Evolutionary conservation across 192 early-diverging fungal species (phyloP), one percentile per base, ranked within the genome.

Genomic region (Polychytrium aggregatum): DNA sequence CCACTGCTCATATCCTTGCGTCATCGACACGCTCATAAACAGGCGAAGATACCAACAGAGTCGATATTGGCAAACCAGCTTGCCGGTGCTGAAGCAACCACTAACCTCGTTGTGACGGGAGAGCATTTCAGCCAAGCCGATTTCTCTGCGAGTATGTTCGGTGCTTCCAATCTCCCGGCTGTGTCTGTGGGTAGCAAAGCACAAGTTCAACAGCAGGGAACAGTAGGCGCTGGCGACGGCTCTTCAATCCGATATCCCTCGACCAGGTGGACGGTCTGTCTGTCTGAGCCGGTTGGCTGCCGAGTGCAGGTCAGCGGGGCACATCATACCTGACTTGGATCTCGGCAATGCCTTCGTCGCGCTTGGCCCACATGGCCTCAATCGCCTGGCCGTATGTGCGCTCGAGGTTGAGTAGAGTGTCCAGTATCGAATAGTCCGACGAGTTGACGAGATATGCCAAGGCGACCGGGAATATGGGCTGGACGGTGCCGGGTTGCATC

Each of bases 401-500:
- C 29, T 66, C 64, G 3, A 66, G 48, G 13, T 64, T 40, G 38
- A 66, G 50, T 28, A 66, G 30, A 3, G 56, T 53, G 30, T 67
- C 64, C 41, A 67, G 65, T 0, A 63, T 26, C 1, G 56, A 1
- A 10, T 41, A 22, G 20, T 41, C 30, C 10, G 8, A 7, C 7
- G 50, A 38, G 30, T 49, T 56, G 14, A 50, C 41, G n/a, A 62
- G 22, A 10, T 36, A 36, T 18, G 45, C 26, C 20, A 52, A 62
- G 11, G 60, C 60, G 17, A 50, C 40, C 2, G 60, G 49, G 38
- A 62, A 62, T 2, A 60, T 25, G 13, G 57, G 57, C 57, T 60
- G 34, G 35, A 37, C n/a, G n/a, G 9, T 37, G 35, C n/a, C n/a
- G n/a, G 35, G 9, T 16, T 16, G 9, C 35, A 37, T 37, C 9